Percentiles rank a stretch among this genome's conserved stretches.
Conservation (phyloP, 345 rosid genomes). For the Zanthoxylum bungeanum region DNA sequence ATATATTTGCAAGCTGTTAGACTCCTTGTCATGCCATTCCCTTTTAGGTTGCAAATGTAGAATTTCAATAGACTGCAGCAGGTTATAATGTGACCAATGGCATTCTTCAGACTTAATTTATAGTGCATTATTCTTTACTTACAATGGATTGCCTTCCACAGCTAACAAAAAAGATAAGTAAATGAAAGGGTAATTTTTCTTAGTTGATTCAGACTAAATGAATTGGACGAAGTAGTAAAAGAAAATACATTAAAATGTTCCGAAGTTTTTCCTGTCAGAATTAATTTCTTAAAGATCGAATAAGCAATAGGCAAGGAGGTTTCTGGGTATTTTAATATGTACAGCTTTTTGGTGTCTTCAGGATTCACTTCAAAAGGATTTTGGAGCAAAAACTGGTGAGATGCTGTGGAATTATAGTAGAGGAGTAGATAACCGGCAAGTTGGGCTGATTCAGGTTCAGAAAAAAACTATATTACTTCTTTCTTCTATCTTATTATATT, state of each 20-base stretch:
- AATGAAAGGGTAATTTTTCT: not conserved
- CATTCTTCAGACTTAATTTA: not conserved
- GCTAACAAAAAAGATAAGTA: not conserved
- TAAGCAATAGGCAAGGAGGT: not conserved
- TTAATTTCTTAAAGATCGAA: not conserved
- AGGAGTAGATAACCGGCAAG: constrained; percentile 78
- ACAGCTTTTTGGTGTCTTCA: constrained; percentile 26
- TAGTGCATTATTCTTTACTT: not conserved
- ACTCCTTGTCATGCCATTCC: not conserved
- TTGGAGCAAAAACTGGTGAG: constrained; percentile 90
- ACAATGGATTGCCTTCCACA: not conserved
- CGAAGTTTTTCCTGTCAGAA: not conserved
- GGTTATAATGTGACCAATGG: not conserved
- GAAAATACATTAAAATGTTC: not conserved
- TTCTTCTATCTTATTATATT: not conserved
- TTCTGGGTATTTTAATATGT: constrained; percentile 5
- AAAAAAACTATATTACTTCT: not conserved
- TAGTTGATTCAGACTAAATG: not conserved
- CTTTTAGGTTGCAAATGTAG: not conserved
- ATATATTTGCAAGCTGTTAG: constrained; percentile 1
- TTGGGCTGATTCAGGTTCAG: constrained; percentile 72
- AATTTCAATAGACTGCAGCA: not conserved
- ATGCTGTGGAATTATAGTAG: constrained; percentile 94
- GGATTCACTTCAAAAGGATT: constrained; percentile 81
- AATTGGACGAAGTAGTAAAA: not conserved